These are phyloP conservation scores for Chrysoporthe cubensis DNA, from an alignment of 2,329 filamentous ascomycete genomes.

Conservation along the genomic window DNA sequence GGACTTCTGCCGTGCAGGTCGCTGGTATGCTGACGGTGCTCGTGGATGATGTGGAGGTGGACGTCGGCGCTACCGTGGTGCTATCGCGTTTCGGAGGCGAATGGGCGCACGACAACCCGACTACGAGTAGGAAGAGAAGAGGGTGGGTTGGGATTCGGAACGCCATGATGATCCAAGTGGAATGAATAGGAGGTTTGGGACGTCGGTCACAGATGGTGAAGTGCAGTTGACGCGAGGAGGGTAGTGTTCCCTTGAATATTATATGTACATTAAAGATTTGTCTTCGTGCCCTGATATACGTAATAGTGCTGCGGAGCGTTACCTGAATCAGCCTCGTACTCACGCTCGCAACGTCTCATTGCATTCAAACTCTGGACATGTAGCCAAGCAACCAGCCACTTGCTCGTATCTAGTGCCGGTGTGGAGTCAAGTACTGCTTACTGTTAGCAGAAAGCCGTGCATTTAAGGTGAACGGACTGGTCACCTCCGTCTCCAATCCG, in stretches of 20 bases:
- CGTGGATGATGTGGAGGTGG: constrained; percentile 1
- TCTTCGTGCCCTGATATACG: not conserved
- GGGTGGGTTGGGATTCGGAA: not conserved
- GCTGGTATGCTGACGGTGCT: constrained; percentile 12
- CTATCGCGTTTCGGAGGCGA: not conserved
- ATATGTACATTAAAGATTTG: not conserved
- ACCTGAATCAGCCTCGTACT: not conserved
- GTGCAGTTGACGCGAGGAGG: not conserved
- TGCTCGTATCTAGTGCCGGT: not conserved
- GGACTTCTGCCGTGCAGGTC: not conserved
- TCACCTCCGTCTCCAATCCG: not conserved
- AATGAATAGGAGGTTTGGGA: not conserved
- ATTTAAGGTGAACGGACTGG: not conserved
- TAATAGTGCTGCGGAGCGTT: not conserved
- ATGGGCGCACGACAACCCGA: not conserved
- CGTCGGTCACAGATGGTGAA: not conserved
- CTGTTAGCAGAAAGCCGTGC: not conserved
- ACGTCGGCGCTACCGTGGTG: not conserved
- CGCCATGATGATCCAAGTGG: not conserved
- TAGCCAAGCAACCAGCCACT: not conserved
- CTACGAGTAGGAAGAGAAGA: not conserved
- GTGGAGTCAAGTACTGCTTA: constrained; percentile 1
- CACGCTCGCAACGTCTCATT: not conserved
- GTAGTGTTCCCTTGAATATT: not conserved
- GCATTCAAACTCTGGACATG: not conserved